Evolutionary conservation across 495 filamentous ascomycete species (phyloP).

Genomic region (Talaromyces stipitatus): DNA sequence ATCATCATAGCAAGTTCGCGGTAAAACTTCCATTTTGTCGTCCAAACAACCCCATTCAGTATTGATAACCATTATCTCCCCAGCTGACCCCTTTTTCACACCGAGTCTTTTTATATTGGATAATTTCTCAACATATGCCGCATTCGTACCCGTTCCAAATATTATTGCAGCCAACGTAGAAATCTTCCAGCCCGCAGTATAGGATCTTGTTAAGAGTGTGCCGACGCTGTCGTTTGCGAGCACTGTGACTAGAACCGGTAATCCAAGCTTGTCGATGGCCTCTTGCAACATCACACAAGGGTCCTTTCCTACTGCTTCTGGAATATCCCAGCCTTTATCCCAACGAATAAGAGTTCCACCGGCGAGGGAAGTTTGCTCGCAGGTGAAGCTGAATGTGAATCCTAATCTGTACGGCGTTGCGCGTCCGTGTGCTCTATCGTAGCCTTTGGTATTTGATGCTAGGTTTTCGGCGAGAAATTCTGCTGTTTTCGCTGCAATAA

Average conservation of each 20-base stretch:
- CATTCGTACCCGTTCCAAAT: constrained; percentile 32
- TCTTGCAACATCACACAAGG: constrained; percentile 15
- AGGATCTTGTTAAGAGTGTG: constrained; percentile 14
- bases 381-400: constrained; percentile 19
- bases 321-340: constrained; percentile 20
- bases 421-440: background rate
- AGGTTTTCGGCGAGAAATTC: constrained; percentile 7
- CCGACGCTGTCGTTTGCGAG: constrained; percentile 17
- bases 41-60: constrained; percentile 23
- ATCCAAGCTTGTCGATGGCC: constrained; percentile 9
- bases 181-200: constrained; percentile 7
- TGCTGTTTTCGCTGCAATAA: constrained; percentile 13
- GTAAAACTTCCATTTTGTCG: constrained; percentile 16
- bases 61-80: constrained; percentile 18
- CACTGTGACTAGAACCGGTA: constrained; percentile 14
- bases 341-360: constrained; percentile 14
- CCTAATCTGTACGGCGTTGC: constrained; percentile 10
- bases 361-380: constrained; percentile 12
- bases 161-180: constrained; percentile 13
- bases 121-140: constrained; percentile 24
- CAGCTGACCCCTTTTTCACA: background rate
- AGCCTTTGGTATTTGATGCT: background rate
- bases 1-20: constrained; percentile 67
- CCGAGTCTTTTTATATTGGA: constrained; percentile 9
- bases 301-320: constrained; percentile 13